phyloP scores from a whole-genome alignment of 345 rosid genomes.

The Syzygium grande region DNA sequence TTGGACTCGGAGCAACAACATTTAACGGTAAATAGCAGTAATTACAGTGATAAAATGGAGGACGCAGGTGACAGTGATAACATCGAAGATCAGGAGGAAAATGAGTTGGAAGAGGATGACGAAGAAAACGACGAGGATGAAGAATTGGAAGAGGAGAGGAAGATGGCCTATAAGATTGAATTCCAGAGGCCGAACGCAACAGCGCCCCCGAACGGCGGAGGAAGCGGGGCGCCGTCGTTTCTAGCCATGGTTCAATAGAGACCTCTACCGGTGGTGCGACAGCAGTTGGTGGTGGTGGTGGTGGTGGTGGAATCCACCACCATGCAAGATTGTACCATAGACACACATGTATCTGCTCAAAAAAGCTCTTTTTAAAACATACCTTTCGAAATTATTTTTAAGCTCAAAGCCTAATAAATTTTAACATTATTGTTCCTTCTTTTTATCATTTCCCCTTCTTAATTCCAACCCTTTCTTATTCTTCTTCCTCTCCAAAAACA shows the following conservation, averaged over 20 bases:
- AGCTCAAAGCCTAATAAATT: neutral
- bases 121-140: constrained; percentile 4
- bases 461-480: neutral
- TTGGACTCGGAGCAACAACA: neutral
- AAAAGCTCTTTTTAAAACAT: neutral
- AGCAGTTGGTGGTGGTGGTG: neutral
- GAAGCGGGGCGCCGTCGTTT: constrained; percentile 2
- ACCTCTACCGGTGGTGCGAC: neutral
- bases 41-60: neutral
- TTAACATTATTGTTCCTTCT: neutral
- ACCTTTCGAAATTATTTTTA: neutral
- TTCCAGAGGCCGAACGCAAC: constrained; percentile 4
- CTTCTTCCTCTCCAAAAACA: neutral
- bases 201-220: constrained; percentile 5
- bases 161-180: constrained; percentile 7
- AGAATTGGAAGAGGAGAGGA: constrained; percentile 2
- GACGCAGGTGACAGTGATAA: constrained; percentile 4
- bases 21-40: neutral
- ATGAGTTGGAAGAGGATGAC: constrained; percentile 4
- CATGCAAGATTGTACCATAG: neutral
- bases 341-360: neutral
- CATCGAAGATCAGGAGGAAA: neutral
- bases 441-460: neutral
- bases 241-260: constrained; percentile 7
- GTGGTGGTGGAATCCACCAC: neutral